Conservation (phyloP, 225 moss, liverwort and hornwort genomes). For the Physcomitrellopsis africana region DNA sequence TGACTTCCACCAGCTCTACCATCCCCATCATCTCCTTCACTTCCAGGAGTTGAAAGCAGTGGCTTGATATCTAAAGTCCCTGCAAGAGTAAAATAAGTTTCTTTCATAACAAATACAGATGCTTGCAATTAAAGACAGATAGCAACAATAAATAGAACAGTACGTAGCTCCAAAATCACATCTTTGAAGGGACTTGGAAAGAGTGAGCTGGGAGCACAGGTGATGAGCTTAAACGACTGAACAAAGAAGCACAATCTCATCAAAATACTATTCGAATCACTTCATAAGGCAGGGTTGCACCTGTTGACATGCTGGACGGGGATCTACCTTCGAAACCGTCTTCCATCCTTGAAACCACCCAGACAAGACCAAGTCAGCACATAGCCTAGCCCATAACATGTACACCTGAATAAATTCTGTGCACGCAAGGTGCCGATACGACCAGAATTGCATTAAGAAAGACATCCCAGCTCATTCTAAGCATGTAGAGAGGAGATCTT, state of each 20-base stretch:
- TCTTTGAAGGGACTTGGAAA: neutral
- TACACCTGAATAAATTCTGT: conserved; percentile 6
- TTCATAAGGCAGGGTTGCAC: conserved; percentile 31
- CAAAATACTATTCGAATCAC: neutral
- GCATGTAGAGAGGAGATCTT: conserved; percentile 35
- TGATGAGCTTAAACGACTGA: conserved; percentile 4
- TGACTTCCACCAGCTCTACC: conserved; percentile 62
- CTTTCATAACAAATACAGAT: neutral
- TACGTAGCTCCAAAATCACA: neutral
- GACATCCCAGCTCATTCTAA: conserved; percentile 1
- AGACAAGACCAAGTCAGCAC: conserved; percentile 31
- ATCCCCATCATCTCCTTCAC: conserved; percentile 72
- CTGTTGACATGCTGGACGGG: conserved; percentile 72
- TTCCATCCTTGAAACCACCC: conserved; percentile 57
- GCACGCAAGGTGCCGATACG: conserved; percentile 2
- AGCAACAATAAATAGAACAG: neutral
- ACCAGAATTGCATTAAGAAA: conserved; percentile 9
- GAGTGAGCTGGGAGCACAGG: conserved; percentile 5
- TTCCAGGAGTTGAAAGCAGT: conserved; percentile 64
- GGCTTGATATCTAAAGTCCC: conserved; percentile 74
- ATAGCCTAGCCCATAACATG: conserved; percentile 21
- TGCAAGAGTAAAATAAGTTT: conserved; percentile 33
- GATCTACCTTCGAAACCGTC: conserved; percentile 69
- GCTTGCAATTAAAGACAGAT: conserved; percentile 22
- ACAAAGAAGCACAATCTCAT: neutral